phyloP scores from a whole-genome alignment of 129 eudicot species.

The Flaveria sonorensis region DNA sequence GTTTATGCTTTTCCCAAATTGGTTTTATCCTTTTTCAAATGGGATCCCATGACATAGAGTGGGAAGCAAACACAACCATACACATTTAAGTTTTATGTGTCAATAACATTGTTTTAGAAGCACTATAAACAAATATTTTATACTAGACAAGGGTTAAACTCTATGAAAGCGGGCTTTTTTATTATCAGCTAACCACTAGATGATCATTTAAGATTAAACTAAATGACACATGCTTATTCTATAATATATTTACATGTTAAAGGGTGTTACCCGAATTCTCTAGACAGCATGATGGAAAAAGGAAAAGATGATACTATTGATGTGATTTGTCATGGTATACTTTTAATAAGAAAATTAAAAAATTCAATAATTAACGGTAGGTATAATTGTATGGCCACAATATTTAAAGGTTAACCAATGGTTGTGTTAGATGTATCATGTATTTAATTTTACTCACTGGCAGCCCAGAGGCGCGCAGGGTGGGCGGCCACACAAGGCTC shows the following conservation, averaged over 20 bases:
- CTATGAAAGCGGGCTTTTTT: background rate
- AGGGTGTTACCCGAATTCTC: background rate
- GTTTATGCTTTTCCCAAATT: background rate
- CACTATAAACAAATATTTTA: background rate
- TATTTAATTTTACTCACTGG: too few species aligned
- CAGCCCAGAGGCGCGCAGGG: too few species aligned
- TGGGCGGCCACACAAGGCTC: too few species aligned
- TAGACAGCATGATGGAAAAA: background rate
- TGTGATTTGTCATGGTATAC: conserved; percentile 4
- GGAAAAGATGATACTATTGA: background rate
- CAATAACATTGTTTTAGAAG: background rate
- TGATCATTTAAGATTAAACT: background rate
- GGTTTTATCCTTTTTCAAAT: background rate
- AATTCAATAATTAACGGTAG: too few species aligned
- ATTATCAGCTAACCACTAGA: background rate
- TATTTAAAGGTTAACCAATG: too few species aligned
- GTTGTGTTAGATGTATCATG: too few species aligned
- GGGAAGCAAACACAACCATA: background rate
- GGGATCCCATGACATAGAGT: conserved; percentile 4
- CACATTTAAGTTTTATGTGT: background rate
- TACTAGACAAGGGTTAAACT: background rate
- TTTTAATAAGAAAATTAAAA: background rate
- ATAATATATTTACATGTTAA: background rate
- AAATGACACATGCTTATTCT: background rate
- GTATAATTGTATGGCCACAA: too few species aligned